Percentiles rank a stretch among this genome's conserved stretches.
Evolutionary conservation across 192 early-diverging fungal genomes (phyloP).

Genomic region (Backusella morwellensis): DNA sequence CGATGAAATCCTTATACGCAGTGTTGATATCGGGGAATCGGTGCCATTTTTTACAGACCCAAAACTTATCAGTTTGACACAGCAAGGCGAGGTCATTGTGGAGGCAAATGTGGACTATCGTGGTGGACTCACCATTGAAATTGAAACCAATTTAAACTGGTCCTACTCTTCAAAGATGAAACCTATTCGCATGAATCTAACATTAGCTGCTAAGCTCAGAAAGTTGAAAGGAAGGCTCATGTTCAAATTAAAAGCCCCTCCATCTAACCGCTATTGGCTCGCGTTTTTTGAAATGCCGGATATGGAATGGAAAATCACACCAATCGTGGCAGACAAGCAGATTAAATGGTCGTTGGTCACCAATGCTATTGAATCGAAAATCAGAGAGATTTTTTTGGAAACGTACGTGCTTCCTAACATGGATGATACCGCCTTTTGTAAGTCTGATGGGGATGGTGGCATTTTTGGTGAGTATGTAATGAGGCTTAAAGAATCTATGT

Average conservation of each 20-base stretch:
- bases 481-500: neutral
- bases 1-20: conserved; percentile 77
- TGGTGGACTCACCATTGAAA: conserved; percentile 75
- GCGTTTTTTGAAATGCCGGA: conserved; percentile 81
- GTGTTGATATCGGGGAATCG: conserved; percentile 76
- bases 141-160: conserved; percentile 53
- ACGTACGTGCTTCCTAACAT: conserved; percentile 86
- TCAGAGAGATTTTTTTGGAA: conserved; percentile 78
- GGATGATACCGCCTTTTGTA: conserved; percentile 86
- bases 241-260: conserved; percentile 75
- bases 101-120: conserved; percentile 82
- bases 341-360: conserved; percentile 74
- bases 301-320: conserved; percentile 72
- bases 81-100: conserved; percentile 65
- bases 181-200: conserved; percentile 71
- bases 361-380: conserved; percentile 78
- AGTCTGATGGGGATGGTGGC: conserved; percentile 54
- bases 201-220: conserved; percentile 73
- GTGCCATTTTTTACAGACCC: conserved; percentile 84
- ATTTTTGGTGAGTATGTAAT: conserved; percentile 37
- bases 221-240: conserved; percentile 74
- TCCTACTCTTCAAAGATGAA: conserved; percentile 42
- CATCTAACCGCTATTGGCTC: conserved; percentile 87
- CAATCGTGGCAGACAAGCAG: conserved; percentile 80
- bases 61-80: conserved; percentile 58